Conservation (phyloP, 2,329 filamentous ascomycete species). For the Cercospora canescens region DNA sequence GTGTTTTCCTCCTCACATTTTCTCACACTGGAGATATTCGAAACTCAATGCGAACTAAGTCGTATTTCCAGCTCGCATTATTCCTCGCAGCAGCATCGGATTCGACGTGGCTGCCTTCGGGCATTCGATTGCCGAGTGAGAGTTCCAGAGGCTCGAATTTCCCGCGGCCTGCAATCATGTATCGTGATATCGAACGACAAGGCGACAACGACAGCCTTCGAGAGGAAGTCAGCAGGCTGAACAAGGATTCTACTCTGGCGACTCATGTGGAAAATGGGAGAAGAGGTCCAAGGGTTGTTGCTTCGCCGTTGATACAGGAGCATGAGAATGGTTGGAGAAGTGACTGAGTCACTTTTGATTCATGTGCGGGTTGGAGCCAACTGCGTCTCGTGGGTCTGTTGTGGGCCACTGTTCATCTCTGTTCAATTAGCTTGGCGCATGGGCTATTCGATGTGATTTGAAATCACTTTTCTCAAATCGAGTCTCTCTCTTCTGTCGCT, state of each 20-base stretch:
- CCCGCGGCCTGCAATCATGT: conserved; percentile 27
- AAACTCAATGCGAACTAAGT: too few relatives aligned
- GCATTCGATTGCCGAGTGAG: conserved; percentile 29
- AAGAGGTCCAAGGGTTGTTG: neutral
- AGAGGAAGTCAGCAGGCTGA: conserved; percentile 30
- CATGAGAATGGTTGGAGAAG: conserved; percentile 13
- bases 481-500: neutral
- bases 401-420: neutral
- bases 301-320: conserved; percentile 20
- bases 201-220: conserved; percentile 31
- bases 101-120: conserved; percentile 33
- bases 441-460: neutral
- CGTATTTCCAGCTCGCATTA: conserved; percentile 29
- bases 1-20: neutral
- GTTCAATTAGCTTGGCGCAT: neutral
- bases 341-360: conserved; percentile 4
- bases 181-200: conserved; percentile 28
- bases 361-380: neutral
- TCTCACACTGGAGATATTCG: too few relatives aligned
- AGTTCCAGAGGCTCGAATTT: neutral
- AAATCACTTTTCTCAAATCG: neutral
- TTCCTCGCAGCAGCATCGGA: conserved; percentile 28
- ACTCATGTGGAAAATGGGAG: conserved; percentile 31
- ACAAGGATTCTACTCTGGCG: conserved; percentile 34
- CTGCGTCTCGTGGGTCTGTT: neutral